Base-by-base conservation (phyloP, 805 yeast genomes). In the Candida yuanshanica region DNA sequence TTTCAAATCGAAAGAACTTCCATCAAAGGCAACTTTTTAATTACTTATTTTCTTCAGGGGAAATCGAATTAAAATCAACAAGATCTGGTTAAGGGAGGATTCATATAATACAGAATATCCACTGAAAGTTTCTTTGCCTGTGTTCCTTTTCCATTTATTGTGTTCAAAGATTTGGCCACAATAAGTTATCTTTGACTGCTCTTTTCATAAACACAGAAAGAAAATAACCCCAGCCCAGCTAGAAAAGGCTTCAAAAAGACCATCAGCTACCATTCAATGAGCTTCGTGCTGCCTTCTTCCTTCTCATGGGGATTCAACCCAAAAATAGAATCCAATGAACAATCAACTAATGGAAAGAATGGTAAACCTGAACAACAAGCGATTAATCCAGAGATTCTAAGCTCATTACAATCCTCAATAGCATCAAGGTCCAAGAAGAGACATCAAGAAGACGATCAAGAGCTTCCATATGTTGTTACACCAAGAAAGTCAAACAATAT, bases 281-380 rank as follows among this genome's bases (percentile, higher is more conserved):
- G 54, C 25, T 45, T 49, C 2, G 44, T 47, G 13, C 29, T 41
- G 11, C 42, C 46, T 13, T 46, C 53, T 4, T 48, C 53, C n/a
- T 51, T 53, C 13, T 47, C 58, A 10, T 53, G 58, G 58, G 58
- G 52, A 2, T 49, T 49, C 36, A 46, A 39, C 38, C 51, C 51
- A 40, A 56, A 48, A 35, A 45, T 47, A 29, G 46, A 21, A 67
- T 66, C 51, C 65, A 70, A 17, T 13, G 21, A 10, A 9, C 12
- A 21, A 10, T 5, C 37, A 2, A 14, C 26, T 12, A 17, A 12
- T 13, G 21, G 40, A 23, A 23, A 32, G 18, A 33, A 26, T 17
- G 10, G 10, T 14, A 23, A 21, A 20, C 26, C 21, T 12, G 31
- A 20, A 29, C 37, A 34, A 31, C 38, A 39, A 22, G 18, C 34